Base-by-base conservation (phyloP, 257 asterid genomes). In the Asclepias syriaca region DNA sequence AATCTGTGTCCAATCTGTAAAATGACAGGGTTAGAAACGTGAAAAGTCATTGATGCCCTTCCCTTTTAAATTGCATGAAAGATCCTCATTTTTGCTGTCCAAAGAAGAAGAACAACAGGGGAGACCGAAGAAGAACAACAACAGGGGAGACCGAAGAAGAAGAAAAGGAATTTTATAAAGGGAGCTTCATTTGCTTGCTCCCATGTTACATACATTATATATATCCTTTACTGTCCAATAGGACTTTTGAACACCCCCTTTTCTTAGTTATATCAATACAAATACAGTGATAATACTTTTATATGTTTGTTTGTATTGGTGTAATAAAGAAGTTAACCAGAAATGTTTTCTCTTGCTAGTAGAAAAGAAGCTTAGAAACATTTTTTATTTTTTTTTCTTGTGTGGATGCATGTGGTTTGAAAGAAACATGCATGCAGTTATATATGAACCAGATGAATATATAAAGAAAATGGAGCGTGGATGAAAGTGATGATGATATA, bases 1-100 rank as follows among this genome's bases (percentile, higher is more conserved):
- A 93, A 93, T 79, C 78, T 87, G 5, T 93, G 97, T 68, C 98
- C 98, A 65, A 84, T 93, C 76, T 93, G 98, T 72, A 93, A 93
- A 84, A 89, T 24, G 64, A 84, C 91, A 14, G 98, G 85, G 64
- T 77, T 93, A 63, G 77, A 80, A 50, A 80, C 82, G 46, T 81
- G 82, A 82, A 69, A 66, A 27, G 40, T 55, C 69, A 8, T 8
- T 9, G 29, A 9, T 50, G 14, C n/a, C 19, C n/a, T 57, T 6
- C 9, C 61, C 68, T 75, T 64, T 15, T 64, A 68, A 27, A 34
- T 68, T 68, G 21, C 46, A 48, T 68, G 10, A 63, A 63, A 63
- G 49, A 63, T 63, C 66, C 55, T 8, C 14, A 14, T 9, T 18
- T 18, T 32, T 34, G 57, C 48, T 27, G 54, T 59, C 53, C 48